These are phyloP conservation scores for Nannochloropsis salina DNA, from an alignment of 108 stramenopile genomes.

Conservation along the genomic window DNA sequence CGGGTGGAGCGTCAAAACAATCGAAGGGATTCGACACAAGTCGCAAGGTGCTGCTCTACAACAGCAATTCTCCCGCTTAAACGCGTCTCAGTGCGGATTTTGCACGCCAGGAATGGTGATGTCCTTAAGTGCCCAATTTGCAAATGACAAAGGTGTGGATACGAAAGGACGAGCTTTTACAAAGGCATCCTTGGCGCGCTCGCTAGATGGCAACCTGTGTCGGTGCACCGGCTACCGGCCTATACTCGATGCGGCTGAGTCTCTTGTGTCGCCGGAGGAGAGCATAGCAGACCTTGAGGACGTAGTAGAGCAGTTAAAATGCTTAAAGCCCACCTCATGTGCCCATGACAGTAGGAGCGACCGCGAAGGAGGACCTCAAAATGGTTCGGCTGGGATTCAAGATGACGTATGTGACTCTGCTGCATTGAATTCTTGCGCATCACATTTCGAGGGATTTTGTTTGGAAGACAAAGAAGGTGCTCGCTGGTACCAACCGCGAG, in stretches of 20 bases:
- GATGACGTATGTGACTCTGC: not conserved
- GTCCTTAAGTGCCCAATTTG: conserved; percentile 23
- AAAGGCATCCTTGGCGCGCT: conserved; percentile 5
- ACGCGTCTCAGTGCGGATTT: conserved; percentile 45
- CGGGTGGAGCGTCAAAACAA: conserved; percentile 31
- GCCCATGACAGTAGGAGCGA: not conserved
- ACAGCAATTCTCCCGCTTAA: conserved; percentile 23
- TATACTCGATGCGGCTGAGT: conserved; percentile 29
- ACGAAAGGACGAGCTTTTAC: not conserved
- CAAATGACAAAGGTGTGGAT: not conserved
- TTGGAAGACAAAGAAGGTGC: not conserved
- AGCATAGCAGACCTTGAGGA: not conserved
- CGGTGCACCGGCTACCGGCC: conserved; percentile 52
- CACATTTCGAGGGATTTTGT: not conserved
- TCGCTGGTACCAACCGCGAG: not conserved
- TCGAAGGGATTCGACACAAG: conserved; percentile 36
- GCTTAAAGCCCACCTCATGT: not conserved
- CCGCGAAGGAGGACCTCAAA: not conserved
- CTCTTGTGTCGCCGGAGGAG: not conserved
- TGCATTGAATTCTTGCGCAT: not conserved
- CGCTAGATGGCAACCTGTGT: conserved; percentile 48
- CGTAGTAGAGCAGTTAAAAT: not conserved
- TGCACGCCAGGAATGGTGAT: conserved; percentile 50
- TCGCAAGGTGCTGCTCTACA: conserved; percentile 23
- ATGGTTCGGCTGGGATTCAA: not conserved